Conservation (phyloP, 352 stramenopile species). For the Pythium myriotylum region DNA sequence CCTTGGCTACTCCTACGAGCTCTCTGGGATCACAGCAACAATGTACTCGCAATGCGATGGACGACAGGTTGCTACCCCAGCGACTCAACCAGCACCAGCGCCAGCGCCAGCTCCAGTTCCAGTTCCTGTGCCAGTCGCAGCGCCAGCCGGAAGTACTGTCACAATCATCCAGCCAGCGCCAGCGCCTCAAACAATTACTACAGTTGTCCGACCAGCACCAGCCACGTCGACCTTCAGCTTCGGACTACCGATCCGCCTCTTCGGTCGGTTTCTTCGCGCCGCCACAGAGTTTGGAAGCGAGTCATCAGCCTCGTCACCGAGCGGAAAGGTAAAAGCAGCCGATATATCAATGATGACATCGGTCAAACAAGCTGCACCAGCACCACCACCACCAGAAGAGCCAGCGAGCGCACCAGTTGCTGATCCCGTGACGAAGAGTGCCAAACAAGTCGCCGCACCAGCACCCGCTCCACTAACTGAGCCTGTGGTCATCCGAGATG, state of each 20-base stretch:
- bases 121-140: not conserved
- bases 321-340: conserved; percentile 13
- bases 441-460: no score
- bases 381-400: not conserved
- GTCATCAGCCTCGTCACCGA: not conserved
- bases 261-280: conserved; percentile 10
- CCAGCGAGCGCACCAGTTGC: not conserved
- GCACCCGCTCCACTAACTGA: not conserved
- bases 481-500: conserved; percentile 11
- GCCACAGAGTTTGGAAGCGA: conserved; percentile 6
- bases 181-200: not conserved
- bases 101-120: not conserved
- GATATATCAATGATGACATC: not conserved
- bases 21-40: conserved; percentile 23
- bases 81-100: conserved; percentile 7
- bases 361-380: conserved; percentile 15
- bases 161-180: not conserved
- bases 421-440: no score
- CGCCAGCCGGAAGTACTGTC: not conserved
- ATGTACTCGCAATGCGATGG: conserved; percentile 30
- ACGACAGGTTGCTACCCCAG: not conserved
- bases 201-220: not conserved
- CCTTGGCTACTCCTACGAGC: conserved; percentile 37
- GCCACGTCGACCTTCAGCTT: conserved; percentile 3
- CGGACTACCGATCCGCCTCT: conserved; percentile 1